phyloP scores from a whole-genome alignment of 2,329 filamentous ascomycete genomes.

The Colletotrichum eleusines region DNA sequence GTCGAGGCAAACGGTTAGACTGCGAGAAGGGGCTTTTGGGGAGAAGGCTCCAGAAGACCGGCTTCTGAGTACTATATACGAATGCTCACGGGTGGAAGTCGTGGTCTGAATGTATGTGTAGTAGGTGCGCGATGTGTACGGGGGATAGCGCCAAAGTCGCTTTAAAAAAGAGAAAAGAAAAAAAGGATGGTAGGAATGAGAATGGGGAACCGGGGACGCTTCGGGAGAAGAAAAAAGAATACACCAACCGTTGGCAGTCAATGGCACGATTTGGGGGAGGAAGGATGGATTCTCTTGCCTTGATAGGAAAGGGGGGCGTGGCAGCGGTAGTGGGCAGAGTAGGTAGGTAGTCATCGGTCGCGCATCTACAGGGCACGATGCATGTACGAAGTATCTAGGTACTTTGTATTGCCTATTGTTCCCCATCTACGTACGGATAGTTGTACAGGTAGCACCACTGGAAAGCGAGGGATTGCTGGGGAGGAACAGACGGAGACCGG shows the following conservation, averaged over 20 bases:
- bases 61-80: constrained; percentile 41
- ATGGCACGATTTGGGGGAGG: constrained; percentile 24
- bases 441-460: not conserved
- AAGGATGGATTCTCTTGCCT: constrained; percentile 25
- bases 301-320: constrained; percentile 14
- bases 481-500: constrained; percentile 8
- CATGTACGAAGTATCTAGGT: too few species aligned
- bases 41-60: constrained; percentile 41
- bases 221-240: constrained; percentile 9
- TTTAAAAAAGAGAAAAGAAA: not conserved
- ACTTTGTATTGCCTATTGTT: too few species aligned
- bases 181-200: constrained; percentile 13
- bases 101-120: constrained; percentile 17
- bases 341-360: not conserved
- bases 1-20: not conserved
- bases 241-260: constrained; percentile 25
- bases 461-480: not conserved
- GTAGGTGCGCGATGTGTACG: constrained; percentile 16
- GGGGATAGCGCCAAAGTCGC: not conserved
- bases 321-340: constrained; percentile 7
- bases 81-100: constrained; percentile 23
- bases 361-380: too few species aligned
- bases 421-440: too few species aligned
- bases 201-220: constrained; percentile 23
- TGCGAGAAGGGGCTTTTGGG: not conserved